Percentiles rank a stretch among this genome's conserved stretches.
Evolutionary conservation across 2,329 filamentous ascomycete genomes (phyloP).

Genomic region (Fusarium chlamydosporum): DNA sequence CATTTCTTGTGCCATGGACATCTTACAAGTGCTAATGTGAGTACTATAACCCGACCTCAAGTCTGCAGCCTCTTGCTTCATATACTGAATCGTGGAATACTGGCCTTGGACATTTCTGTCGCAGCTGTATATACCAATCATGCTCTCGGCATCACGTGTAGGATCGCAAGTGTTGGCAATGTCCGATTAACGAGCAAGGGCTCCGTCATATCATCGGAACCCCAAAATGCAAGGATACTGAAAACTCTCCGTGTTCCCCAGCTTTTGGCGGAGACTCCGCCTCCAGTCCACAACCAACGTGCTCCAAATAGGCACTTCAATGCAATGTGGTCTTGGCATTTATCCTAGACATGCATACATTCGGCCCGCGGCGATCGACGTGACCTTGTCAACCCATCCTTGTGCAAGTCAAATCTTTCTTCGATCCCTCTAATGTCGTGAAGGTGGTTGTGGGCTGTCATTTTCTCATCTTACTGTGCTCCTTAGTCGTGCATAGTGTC

Average conservation of each 20-base stretch:
- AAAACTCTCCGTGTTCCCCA: constrained; percentile 5
- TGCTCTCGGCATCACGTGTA: not conserved
- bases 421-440: not conserved
- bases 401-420: not conserved
- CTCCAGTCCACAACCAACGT: not conserved
- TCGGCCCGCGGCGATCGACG: constrained; percentile 14
- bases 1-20: too few relatives aligned
- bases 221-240: constrained; percentile 4
- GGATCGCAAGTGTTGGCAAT: not conserved
- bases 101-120: not conserved
- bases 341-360: constrained; percentile 1
- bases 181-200: too few relatives aligned
- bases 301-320: not conserved
- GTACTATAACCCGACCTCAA: too few relatives aligned
- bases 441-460: not conserved
- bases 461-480: not conserved
- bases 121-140: not conserved
- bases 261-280: constrained; percentile 29
- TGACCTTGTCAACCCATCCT: not conserved
- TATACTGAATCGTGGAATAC: not conserved
- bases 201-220: not conserved
- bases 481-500: not conserved
- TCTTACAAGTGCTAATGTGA: too few relatives aligned
- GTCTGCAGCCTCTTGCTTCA: too few relatives aligned
- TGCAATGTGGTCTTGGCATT: constrained; percentile 6